These are phyloP conservation scores for Colletotrichum sp. DNA, from an alignment of 2,329 filamentous ascomycete genomes.

Conservation along the genomic window DNA sequence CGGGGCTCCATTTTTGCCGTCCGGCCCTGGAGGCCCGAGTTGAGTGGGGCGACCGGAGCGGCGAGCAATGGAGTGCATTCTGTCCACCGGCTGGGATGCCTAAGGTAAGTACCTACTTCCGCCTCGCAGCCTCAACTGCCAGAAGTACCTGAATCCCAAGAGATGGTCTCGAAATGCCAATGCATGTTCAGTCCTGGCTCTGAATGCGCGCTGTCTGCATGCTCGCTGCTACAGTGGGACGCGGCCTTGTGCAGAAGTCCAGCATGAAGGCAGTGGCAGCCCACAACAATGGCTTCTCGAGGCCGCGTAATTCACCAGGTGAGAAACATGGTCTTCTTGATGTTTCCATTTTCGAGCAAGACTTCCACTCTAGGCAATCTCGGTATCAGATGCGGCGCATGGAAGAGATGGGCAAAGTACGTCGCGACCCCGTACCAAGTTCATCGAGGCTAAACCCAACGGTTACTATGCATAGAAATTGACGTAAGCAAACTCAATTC, in stretches of 20 bases:
- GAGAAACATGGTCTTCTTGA: neutral
- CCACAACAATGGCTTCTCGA: neutral
- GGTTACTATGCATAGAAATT: neutral
- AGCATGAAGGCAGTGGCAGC: neutral
- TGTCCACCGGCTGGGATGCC: neutral
- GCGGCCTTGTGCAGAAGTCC: neutral
- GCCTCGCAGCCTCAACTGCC: neutral
- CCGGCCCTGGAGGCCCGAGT: neutral
- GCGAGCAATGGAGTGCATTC: neutral
- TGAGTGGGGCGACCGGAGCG: neutral
- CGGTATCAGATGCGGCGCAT: neutral
- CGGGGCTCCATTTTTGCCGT: neutral
- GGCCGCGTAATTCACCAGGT: neutral
- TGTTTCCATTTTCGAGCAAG: neutral
- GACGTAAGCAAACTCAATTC: neutral
- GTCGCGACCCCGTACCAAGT: neutral
- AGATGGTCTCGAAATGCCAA: neutral
- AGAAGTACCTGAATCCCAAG: too few relatives aligned
- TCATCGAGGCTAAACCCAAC: neutral
- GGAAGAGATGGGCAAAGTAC: neutral
- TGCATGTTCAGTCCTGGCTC: neutral
- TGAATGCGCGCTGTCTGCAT: neutral
- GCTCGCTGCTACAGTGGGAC: neutral
- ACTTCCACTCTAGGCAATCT: neutral
- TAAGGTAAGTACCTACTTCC: fast-evolving